Evolutionary conservation across 176 grass and related monocot species (phyloP), one percentile per base, ranked within the genome.

Genomic region (Puccinellia tenuiflora): DNA sequence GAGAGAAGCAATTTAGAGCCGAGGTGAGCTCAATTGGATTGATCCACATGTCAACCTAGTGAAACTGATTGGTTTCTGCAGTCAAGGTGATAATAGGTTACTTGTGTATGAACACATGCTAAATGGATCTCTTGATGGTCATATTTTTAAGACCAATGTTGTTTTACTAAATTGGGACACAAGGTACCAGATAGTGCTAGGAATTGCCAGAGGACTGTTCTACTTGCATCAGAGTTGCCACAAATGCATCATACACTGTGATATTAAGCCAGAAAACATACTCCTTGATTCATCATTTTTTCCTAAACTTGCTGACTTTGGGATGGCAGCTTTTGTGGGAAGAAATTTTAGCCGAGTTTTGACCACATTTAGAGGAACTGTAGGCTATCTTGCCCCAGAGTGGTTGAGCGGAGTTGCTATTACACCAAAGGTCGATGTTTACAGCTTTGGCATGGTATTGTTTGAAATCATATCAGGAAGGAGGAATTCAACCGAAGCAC

Each of bases 261-360:
- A 95, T 51, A 84, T 95, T 67, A 94, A 94, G 52, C 92, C 52
- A 62, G 64, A 84, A 43, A 88, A 88, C 7, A 84, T 88, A 73
- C 81, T 88, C 28, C 75, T 88, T 1, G 76, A 95, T 51, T 75
- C 34, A 3, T 84, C 85, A 21, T 83, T 95, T 65, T 51, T 37
- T 48, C 87, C 90, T 5, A 92, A 95, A 81, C 59, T 92, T 64
- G 88, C 93, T 0, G 93, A 95, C 26, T 95, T 95, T 48, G 93
- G 93, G 18, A 81, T 95, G 81, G 90, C 79, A 68, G 85, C 90
- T 53, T 82, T 94, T 30, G 38, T 94, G 9, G 75, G 86, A 9
- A 70, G 92, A 18, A 71, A 94, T 12, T 94, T 94, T 45, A 94
- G 92, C 53, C 21, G 88, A 79, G 78, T 88, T 18, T 21, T 94